These are phyloP conservation scores for Bertia moriformis DNA, from an alignment of 2,329 filamentous ascomycete genomes.

Conservation along the genomic window DNA sequence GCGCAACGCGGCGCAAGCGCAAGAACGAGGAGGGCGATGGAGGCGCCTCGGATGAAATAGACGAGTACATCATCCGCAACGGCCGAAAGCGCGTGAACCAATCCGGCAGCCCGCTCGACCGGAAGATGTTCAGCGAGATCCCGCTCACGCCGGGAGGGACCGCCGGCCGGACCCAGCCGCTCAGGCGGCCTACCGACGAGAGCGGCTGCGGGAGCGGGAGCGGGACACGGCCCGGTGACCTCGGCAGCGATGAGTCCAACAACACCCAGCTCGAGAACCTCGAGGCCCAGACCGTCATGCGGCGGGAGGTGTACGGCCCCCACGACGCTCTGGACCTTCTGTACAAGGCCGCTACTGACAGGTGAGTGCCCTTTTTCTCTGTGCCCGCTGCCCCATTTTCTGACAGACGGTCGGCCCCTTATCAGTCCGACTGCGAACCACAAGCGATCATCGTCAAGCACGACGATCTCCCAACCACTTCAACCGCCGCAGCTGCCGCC, in stretches of 20 bases:
- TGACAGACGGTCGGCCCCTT: constrained; percentile 7
- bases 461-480: too few relatives aligned
- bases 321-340: constrained; percentile 86
- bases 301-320: constrained; percentile 68
- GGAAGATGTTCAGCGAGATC: constrained; percentile 30
- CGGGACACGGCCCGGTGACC: constrained; percentile 15
- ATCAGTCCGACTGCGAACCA: constrained; percentile 13
- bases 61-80: constrained; percentile 60
- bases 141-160: constrained; percentile 55
- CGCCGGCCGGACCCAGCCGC: constrained; percentile 48
- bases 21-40: constrained; percentile 50
- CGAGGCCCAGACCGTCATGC: constrained; percentile 50
- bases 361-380: constrained; percentile 17
- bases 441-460: constrained; percentile 13
- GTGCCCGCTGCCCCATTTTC: constrained; percentile 12
- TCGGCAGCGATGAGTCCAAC: too few relatives aligned
- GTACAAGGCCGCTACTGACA: constrained; percentile 68
- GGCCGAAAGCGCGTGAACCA: constrained; percentile 52
- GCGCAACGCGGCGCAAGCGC: constrained; percentile 80
- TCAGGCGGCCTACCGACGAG: constrained; percentile 21
- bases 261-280: constrained; percentile 50
- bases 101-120: constrained; percentile 28
- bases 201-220: constrained; percentile 8
- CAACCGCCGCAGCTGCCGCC: too few relatives aligned
- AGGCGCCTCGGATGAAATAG: constrained; percentile 29